Evolutionary conservation across 768 basidiomycete genomes (phyloP), one percentile per base, ranked within the genome.

Genomic region (Neoboletus magnificus): DNA sequence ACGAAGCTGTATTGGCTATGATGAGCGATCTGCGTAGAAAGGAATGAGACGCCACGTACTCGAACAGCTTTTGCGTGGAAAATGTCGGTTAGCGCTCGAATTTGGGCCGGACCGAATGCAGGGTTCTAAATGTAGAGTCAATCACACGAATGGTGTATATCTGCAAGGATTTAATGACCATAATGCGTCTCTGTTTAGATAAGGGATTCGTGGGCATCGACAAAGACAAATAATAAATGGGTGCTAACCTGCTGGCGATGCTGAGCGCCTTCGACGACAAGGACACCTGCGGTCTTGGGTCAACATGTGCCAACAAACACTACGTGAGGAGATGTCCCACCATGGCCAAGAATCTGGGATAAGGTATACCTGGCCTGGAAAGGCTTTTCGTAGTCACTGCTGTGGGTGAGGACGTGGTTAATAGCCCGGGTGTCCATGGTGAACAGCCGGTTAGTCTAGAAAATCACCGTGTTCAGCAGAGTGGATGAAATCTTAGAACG

Each of bases 361-460:
- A 59, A n/a, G 18, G 4, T 35, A 16, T 50, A 41, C 35, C 45
- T 50, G 16, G n/a, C 23, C 1, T 43, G 35, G 1, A 20, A 11
- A 12, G 45, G 45, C 45, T 87, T 89, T 50, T 80, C 78, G 61
- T 85, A 89, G 46, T 76, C 70, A 37, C 73, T 63, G 32, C 71
- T 71, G 51, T 87, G 82, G 5, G 48, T 52, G 16, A 91, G 71
- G 46, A 92, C 72, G 58, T 90, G 82, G 44, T 79, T 77, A 41
- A 91, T 50, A 0, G 87, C 87, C 22, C 80, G 79, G 0, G 80
- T 73, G 65, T 91, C 89, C 51, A 76, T 71, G 0, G 84, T 87
- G 62, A 76, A 79, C 16, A 89, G 66, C 16, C 79, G 77, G 12
- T 66, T 61, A 16, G 50, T 45, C 74, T 77, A 52, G 13, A 40